Evolutionary conservation across 176 grass and related monocot genomes (phyloP), one percentile per base, ranked within the genome.

Genomic region (sorghum (Sorghum bicolor)): DNA sequence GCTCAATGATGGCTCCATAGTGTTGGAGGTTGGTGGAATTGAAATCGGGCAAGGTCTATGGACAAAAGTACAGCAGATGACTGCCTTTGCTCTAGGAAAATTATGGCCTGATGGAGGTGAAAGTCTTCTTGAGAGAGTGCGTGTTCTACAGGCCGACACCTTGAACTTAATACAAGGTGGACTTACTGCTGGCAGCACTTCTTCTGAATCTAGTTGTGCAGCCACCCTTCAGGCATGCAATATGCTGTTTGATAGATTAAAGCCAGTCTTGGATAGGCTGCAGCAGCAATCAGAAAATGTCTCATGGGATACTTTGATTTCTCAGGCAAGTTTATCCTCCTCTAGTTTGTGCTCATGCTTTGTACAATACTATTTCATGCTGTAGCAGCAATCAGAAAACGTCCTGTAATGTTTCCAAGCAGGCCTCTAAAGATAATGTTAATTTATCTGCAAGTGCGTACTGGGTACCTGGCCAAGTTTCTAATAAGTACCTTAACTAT

Each of bases 11-110:
- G 87, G 85, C 2, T 97, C 94, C 41, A 83, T 97, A 41, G 80
- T 90, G 47, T 87, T 97, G 71, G 87, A 97, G 79, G 94, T 97
- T 73, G 92, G 94, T 68, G 94, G 94, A 65, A 7, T 92, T 38
- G 89, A 97, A 70, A 57, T 94, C 26, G 94, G 94, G 16, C 94
- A 94, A 82, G 94, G 94, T 30, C 58, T 97, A 34, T 97, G 94
- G 94, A 92, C 94, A 10, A 94, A 97, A 83, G 94, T 97, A 22
- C 91, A 97, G 55, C 94, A 97, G 60, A 87, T 87, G 71, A 74
- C 94, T 0, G 89, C 86, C 12, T 89, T 85, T 26, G 87, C 78
- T 12, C 47, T 89, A 10, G 87, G 72, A 82, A 78, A 65, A 57
- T 34, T 97, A 29, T 92, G 88, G 82, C 75, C 92, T 80, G 40